A percentile compares a stretch with the other conserved stretches of the same genome.
Evolutionary conservation across 371 early-diverging fungal genomes (phyloP).

Genomic region (Thermomucor indicae-seudaticae): DNA sequence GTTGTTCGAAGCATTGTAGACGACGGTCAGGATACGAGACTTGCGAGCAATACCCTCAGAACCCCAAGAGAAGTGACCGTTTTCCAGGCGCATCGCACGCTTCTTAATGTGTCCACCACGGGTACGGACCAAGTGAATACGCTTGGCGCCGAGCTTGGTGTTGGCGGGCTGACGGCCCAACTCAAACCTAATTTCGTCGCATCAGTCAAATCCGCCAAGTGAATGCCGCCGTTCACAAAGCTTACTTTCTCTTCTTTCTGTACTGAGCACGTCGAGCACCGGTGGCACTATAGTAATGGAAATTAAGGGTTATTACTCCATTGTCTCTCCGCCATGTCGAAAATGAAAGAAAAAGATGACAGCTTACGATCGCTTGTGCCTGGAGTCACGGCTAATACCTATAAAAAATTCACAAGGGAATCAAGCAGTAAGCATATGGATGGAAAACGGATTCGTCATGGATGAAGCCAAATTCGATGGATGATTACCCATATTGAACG

Average conservation of each 20-base stretch:
- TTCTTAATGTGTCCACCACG: conserved; percentile 98
- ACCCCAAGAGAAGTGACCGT: conserved; percentile 96
- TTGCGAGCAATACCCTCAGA: conserved; percentile 88
- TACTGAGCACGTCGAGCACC: conserved; percentile 3
- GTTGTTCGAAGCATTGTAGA: conserved; percentile 99
- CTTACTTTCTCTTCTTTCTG: conserved; percentile 6
- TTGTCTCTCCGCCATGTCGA: too few relatives aligned
- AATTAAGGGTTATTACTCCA: too few relatives aligned
- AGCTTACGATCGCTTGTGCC: not conserved
- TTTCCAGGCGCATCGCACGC: conserved; percentile 94
- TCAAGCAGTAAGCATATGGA: not conserved
- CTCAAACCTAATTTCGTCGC: conserved; percentile 96
- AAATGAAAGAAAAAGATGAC: too few relatives aligned
- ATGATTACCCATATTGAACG: conserved; percentile 4
- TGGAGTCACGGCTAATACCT: conserved; percentile 81
- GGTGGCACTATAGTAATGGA: not conserved
- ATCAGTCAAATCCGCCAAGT: too few relatives aligned
- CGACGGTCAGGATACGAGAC: conserved; percentile 91
- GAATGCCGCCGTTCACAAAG: not conserved
- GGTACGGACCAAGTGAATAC: conserved; percentile 91
- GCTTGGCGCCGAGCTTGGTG: conserved; percentile 96
- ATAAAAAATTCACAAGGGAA: not conserved
- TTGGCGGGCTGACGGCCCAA: conserved; percentile 96
- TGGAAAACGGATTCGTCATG: not conserved
- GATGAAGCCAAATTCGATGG: not conserved